These are phyloP conservation scores for Carallia brachiata DNA, from an alignment of 345 rosid genomes.

Conservation along the genomic window DNA sequence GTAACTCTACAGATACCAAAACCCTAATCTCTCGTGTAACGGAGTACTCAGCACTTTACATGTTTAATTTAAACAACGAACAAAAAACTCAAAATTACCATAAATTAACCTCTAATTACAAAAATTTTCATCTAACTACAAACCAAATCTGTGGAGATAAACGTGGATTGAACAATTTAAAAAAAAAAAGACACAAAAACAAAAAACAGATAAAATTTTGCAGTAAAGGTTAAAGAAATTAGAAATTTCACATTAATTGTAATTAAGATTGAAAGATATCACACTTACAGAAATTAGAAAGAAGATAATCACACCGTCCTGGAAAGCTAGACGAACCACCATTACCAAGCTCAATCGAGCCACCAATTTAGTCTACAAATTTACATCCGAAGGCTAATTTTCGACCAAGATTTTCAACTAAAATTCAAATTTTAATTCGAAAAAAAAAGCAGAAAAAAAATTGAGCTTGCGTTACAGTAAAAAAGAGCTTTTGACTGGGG, in stretches of 20 bases:
- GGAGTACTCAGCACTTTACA: background rate
- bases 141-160: conserved; percentile 3
- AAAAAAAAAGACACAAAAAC: too few species aligned
- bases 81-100: background rate
- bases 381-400: conserved; percentile 11
- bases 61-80: background rate
- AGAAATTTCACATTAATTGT: background rate
- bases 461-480: background rate
- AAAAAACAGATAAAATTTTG: background rate
- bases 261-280: conserved; percentile 4
- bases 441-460: too few species aligned
- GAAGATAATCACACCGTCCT: conserved; percentile 9
- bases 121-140: background rate
- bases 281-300: conserved; percentile 19
- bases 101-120: background rate
- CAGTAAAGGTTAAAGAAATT: background rate
- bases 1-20: background rate
- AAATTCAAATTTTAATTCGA: background rate
- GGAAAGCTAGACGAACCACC: conserved; percentile 23
- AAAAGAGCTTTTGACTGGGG: conserved; percentile 17
- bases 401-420: conserved; percentile 10
- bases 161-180: too few species aligned
- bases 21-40: background rate
- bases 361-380: conserved; percentile 3
- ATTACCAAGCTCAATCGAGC: conserved; percentile 23